Base-by-base conservation (phyloP, 139 green algal genomes). In the Micractinium conductrix region DNA sequence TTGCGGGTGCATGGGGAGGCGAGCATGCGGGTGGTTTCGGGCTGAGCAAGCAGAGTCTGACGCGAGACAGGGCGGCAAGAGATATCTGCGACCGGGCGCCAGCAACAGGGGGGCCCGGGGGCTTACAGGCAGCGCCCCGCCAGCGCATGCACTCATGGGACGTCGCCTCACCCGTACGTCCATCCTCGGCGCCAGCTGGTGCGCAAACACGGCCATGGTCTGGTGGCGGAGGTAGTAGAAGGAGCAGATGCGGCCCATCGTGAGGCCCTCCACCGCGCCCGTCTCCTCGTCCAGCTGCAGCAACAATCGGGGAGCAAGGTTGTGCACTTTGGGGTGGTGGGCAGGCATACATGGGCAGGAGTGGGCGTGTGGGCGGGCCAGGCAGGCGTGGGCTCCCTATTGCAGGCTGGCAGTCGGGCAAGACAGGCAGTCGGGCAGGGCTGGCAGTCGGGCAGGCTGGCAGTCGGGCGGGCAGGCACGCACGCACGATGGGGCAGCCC, bases 191-290 rank as follows among this genome's bases (percentile, higher is more conserved):
- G 74, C 62, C 71, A 99, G 86, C 40, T 74, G 79, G 4, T 83
- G 44, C 30, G 86, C 86, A 78, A 99, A 97, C 37, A 94, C 86
- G 14, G 79, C 88, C 87, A 97, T 94, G 35, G 96, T 98, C 80
- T 85, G 85, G 92, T 99, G 94, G 28, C 93, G 88, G 58, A 99
- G 92, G 94, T 99, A 99, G 92, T 99, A 99, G 80, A 96, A 96
- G 55, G 93, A 97, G 1, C 95, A 94, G 17, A 99, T 94, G 55
- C 89, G 87, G 19, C 96, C 96, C 62, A 94, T 86, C 14, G 91
- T 89, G 40, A 94, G 86, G 5, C 93, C 24, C 48, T 80, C 58
- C 43, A 98, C 86, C 5, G 70, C 42, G 6, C 81, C 85, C 65
- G 89, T 92, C 55, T 95, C 93, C 8, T 94, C 92, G 33, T 79